Evolutionary conservation across 2,329 filamentous ascomycete species (phyloP), one percentile per base, ranked within the genome.

Genomic region (Claviceps purpurea): DNA sequence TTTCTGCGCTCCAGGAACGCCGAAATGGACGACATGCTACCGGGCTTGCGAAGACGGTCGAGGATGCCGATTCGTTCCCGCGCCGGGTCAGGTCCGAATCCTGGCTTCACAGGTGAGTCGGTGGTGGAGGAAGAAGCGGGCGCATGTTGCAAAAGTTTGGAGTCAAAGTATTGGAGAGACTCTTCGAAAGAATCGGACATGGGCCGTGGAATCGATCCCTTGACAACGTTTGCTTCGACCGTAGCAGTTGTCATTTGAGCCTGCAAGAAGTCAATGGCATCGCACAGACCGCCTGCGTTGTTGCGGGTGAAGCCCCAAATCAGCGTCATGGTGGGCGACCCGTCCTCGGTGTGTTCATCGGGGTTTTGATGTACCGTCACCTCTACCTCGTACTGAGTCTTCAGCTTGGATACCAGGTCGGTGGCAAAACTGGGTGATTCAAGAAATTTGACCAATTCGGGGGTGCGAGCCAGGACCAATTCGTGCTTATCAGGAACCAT

Each of bases 151-250:
- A 98, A 79, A 46, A 98, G 78, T 72, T 96, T 97, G 2, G 91
- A 96, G 65, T 96, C 88, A 64, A 98, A 98, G 72, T 90, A 97
- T 53, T 90, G 91, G 50, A 97, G 77, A 7, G 91, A 95, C 61
- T 98, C 91, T 66, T 98, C 93, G 58, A 98, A 98, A 0, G 93
- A 96, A 67, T 98, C 93, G 1, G 93, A 97, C 73, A 97, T 96
- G 56, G 93, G 93, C n/a, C 93, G 86, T 20, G 91, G 89, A 58
- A 97, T 93, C n/a, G 89, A 84, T 50, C 93, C 93, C 68, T 94
- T 94, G 62, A 97, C 83, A 43, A 89, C 84, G 53, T 79, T 87
- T 10, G 84, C 79, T 61, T 97, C 89, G n/a, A 96, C 81, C n/a
- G 87, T 87, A 47, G 89, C 85, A 45, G 87, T 85, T 30, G 94